Conservation (phyloP, 208 protist species). For the Angomonas deanei region DNA sequence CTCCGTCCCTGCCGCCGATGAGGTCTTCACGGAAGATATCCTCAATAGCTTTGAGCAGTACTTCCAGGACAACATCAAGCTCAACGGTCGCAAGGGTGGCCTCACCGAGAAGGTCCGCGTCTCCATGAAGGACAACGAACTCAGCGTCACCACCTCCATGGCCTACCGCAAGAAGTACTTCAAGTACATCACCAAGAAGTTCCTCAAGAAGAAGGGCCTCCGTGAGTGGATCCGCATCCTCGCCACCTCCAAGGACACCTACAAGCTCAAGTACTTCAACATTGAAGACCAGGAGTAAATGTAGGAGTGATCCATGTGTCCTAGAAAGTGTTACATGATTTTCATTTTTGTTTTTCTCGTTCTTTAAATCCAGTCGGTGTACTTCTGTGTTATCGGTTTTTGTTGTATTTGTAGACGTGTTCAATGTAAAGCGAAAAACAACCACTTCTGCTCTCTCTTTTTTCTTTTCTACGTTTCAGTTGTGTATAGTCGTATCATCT, state of each 20-base stretch:
- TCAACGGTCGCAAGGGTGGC: constrained; percentile 97
- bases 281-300: constrained; percentile 92
- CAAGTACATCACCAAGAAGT: constrained; percentile 99
- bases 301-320: neutral
- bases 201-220: constrained; percentile 98
- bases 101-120: constrained; percentile 92
- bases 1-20: constrained; percentile 19
- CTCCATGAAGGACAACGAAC: constrained; percentile 86
- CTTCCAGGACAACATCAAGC: constrained; percentile 96
- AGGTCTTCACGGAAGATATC: constrained; percentile 80
- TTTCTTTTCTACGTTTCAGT: neutral
- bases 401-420: neutral
- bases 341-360: constrained; percentile 11
- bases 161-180: constrained; percentile 98
- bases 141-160: constrained; percentile 87
- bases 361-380: too few species aligned
- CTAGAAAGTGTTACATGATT: neutral
- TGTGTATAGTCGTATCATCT: neutral
- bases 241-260: constrained; percentile 91
- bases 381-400: neutral
- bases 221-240: constrained; percentile 97
- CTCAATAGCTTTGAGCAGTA: constrained; percentile 93
- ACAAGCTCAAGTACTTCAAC: constrained; percentile 98
- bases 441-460: neutral
- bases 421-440: neutral